A percentile compares a stretch with the other conserved stretches of the same genome.
Evolutionary conservation across 2,329 filamentous ascomycete genomes (phyloP).

Genomic region (Trichoderma sp.): DNA sequence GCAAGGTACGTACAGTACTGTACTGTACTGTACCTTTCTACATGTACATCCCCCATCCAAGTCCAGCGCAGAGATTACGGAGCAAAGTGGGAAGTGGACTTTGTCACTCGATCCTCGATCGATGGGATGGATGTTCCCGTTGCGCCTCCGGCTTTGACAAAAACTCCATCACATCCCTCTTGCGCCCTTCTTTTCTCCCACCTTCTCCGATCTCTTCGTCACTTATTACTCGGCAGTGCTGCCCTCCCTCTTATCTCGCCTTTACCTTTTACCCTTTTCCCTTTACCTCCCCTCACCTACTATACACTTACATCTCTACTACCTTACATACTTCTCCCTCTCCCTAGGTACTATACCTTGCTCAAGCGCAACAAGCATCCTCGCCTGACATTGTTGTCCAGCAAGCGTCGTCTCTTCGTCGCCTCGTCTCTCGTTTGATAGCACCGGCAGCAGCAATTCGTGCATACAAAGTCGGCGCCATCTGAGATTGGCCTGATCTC

Average conservation of each 20-base stretch:
- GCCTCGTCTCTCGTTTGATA: constrained; percentile 9
- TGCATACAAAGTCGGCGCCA: constrained; percentile 3
- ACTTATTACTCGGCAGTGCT: background rate
- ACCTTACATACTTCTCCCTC: background rate
- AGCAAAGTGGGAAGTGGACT: constrained; percentile 19
- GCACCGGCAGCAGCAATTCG: background rate
- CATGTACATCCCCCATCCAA: background rate
- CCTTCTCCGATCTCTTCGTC: constrained; percentile 6
- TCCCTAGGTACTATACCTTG: background rate
- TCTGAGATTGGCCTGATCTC: constrained; percentile 6
- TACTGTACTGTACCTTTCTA: background rate
- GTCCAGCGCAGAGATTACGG: background rate
- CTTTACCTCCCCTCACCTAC: background rate
- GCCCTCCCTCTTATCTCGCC: background rate
- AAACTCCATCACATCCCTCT: constrained; percentile 31
- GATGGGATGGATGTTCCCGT: constrained; percentile 31
- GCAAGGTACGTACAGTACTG: background rate
- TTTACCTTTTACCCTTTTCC: background rate
- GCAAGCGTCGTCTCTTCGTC: background rate
- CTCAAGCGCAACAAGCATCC: background rate
- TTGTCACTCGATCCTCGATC: constrained; percentile 37
- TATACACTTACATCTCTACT: background rate
- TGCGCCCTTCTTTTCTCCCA: constrained; percentile 20
- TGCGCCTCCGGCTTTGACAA: constrained; percentile 31
- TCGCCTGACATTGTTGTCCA: background rate